Evolutionary conservation across 1,139 yeast genomes (phyloP), one percentile per base, ranked within the genome.

Genomic region (Meyerozyma guilliermondii): DNA sequence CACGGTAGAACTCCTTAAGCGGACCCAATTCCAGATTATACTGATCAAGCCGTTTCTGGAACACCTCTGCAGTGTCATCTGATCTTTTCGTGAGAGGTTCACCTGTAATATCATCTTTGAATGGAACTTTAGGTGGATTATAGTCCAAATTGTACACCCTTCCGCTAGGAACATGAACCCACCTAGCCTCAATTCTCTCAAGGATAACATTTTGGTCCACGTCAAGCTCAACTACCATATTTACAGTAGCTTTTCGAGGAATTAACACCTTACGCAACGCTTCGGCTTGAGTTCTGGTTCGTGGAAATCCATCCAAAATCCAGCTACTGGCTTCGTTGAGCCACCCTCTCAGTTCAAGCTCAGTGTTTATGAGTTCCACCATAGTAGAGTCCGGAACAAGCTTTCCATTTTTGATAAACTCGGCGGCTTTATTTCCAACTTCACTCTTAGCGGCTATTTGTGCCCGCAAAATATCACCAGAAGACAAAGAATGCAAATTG

Each of bases 251-350:
- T 1, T 63, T 48, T 26, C 62, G 48, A 9, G 62, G 50, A 0
- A 48, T 48, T 40, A 89, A 66, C 8, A 74, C 72, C 16, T 56
- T 49, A 44, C 80, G 80, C 37, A 91, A 66, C 6, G 71, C 72
- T 27, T 62, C 55, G 0, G 96, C 97, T 62, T 91, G 98, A 3
- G 64, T 65, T 20, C 68, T 60, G 0, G 94, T 91, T 47, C 98
- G 69, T 2, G 98, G 98, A 57, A 89, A 91, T 39, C 98, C 98
- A 58, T 91, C 98, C 42, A 91, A 68, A 26, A 91, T 66, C 89
- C 95, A 89, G 10, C 80, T 68, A 1, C 81, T 52, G 4, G 61
- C 45, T 1, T 62, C 42, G 39, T 67, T 63, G 38, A 83, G 66
- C 80, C 85, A 80, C 4, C 65, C 57, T 17, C 65, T 56, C 8